Base-by-base conservation (phyloP, 2,329 filamentous ascomycete species). In the Phialophora expanda region DNA sequence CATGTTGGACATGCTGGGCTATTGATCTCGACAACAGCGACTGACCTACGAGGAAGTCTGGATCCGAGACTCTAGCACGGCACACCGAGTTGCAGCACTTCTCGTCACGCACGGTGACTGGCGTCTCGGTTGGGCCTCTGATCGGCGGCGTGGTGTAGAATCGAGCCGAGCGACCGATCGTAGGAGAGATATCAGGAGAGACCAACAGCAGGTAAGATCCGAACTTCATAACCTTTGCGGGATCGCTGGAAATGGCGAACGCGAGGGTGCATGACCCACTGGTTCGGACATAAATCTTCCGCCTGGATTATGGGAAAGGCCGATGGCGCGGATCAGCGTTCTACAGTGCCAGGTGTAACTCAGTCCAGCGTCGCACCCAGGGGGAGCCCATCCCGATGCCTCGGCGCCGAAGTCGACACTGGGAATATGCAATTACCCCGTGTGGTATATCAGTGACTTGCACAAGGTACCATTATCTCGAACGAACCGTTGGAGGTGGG, bases 1-100 rank as follows among this genome's bases (percentile, higher is more conserved):
- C 66, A 65, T 68, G 30, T n/a, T 54, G 48, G 34, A 51, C 38
- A 24, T 61, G 26, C 6, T 22, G 24, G 62, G 20, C 41, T n/a
- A 12, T 24, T 6, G 9, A 12, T 26, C 24, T 9, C 4, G 46
- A 34, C 28, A 38, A 54, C 50, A 28, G 44, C 20, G 34, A 55
- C 24, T 30, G 34, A 48, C 48, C 20, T 51, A 51, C 20, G 4
- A 26, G 46, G 12, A 50, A n/a, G 24, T 51, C 11, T 17, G 48
- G 9, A 14, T 22, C 12, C 20, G 7, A 22, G 20, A 20, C 20
- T 50, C 20, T 20, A 24, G 20, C 22, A 9, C 32, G 24, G 12
- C 24, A 14, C 2, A 12, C 14, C 11, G 5, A 26, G 9, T 26
- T 22, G 48, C 48, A 24, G 7, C 48, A 26, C 26, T 14, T 24